A percentile compares a stretch with the other conserved stretches of the same genome.
Evolutionary conservation across 106 monocot species (phyloP).

Genomic region (Allium fistulosum): DNA sequence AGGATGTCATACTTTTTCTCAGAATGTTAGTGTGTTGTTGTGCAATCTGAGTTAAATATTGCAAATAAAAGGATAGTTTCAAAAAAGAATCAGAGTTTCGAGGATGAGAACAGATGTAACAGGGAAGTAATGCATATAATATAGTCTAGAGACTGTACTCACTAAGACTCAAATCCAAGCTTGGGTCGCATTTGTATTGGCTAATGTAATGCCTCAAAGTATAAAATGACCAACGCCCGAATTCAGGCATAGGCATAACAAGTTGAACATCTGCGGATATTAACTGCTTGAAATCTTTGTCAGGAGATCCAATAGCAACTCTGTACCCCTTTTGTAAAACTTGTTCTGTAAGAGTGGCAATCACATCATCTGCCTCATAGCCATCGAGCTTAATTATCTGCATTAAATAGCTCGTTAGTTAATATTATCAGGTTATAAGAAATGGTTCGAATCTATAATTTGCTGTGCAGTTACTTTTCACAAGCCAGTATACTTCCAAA

Average conservation of each 20-base stretch:
- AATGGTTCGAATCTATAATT: background rate
- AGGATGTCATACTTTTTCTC: too few relatives aligned
- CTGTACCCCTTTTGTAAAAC: constrained; percentile 52
- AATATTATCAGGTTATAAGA: background rate
- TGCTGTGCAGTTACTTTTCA: background rate
- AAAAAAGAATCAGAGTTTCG: background rate
- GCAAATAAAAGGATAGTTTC: background rate
- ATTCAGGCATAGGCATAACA: constrained; percentile 86
- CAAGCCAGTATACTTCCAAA: too few relatives aligned
- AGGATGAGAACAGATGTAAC: background rate
- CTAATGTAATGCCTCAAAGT: constrained; percentile 76
- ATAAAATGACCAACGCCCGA: constrained; percentile 90
- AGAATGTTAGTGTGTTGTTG: too few relatives aligned
- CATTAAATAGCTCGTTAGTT: constrained; percentile 10
- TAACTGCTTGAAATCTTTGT: constrained; percentile 99
- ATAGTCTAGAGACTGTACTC: constrained; percentile 17
- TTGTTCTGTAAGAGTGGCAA: constrained; percentile 84
- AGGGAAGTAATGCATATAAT: background rate
- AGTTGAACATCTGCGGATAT: constrained; percentile 86
- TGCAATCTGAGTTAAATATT: too few relatives aligned
- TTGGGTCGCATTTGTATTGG: constrained; percentile 76
- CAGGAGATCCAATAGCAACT: constrained; percentile 94
- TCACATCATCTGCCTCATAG: constrained; percentile 94
- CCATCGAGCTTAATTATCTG: constrained; percentile 81
- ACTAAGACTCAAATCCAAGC: constrained; percentile 94